phyloP scores from a whole-genome alignment of 2,329 filamentous ascomycete species.

The Diaporthe sp. region DNA sequence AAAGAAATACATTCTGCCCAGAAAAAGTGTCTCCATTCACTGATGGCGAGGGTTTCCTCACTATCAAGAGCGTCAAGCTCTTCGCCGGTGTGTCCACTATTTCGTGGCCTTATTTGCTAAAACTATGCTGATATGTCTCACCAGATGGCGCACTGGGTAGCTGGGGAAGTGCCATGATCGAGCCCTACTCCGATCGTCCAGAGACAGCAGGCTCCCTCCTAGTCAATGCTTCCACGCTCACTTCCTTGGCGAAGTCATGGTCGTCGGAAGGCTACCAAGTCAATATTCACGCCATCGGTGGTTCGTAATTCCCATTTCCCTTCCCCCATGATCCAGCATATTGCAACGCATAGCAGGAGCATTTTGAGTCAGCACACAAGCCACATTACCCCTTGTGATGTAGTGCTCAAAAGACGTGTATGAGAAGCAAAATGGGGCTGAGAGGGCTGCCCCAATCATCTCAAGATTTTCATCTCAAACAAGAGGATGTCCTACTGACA shows the following conservation, averaged over 20 bases:
- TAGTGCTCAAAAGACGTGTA: background rate
- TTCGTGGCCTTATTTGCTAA: background rate
- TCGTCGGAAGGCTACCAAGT: slow-evolving; percentile 73
- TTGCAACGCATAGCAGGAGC: background rate
- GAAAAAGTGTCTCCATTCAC: slow-evolving; percentile 59
- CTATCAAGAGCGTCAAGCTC: slow-evolving; percentile 75
- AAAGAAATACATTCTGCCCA: slow-evolving; percentile 74
- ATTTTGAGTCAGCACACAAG: background rate
- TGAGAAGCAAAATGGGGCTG: no score
- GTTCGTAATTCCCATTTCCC: background rate
- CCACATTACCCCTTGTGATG: background rate
- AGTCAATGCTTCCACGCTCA: slow-evolving; percentile 72
- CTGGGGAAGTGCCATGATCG: slow-evolving; percentile 80
- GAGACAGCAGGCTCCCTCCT: slow-evolving; percentile 74
- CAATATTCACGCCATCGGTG: slow-evolving; percentile 78
- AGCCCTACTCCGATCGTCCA: slow-evolving; percentile 75
- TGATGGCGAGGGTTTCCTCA: slow-evolving; percentile 62
- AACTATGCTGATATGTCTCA: slow-evolving; percentile 35
- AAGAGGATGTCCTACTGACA: background rate
- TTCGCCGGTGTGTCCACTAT: slow-evolving; percentile 68
- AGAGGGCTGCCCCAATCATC: background rate
- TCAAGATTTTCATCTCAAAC: background rate
- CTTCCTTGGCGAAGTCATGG: slow-evolving; percentile 68
- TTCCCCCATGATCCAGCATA: no score
- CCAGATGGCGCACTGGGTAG: slow-evolving; percentile 77